phyloP scores from a whole-genome alignment of 805 yeast genomes.

The Candida corydali region DNA sequence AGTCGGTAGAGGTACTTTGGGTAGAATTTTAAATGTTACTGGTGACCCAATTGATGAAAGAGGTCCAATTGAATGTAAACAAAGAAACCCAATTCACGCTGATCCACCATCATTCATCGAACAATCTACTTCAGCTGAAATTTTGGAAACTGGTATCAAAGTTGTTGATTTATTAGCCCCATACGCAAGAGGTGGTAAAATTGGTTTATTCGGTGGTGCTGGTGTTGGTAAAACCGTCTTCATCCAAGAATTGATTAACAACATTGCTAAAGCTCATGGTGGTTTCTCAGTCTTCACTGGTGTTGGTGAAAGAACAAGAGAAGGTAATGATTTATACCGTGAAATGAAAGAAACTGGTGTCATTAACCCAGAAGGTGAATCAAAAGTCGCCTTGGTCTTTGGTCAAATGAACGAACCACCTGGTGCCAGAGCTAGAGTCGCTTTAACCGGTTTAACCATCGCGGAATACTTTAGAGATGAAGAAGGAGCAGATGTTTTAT shows the following conservation, averaged over 20 bases:
- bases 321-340: conserved; percentile 99
- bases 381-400: conserved; percentile 98
- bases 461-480: conserved; percentile 99
- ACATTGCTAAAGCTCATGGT: conserved; percentile 99
- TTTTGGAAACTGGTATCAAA: conserved; percentile 98
- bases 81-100: conserved; percentile 97
- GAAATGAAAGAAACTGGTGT: conserved; percentile 99
- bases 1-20: conserved; percentile 98
- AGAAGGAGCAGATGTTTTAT: conserved; percentile 99
- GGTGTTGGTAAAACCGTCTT: conserved; percentile 99
- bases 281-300: conserved; percentile 99
- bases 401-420: conserved; percentile 99
- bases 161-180: conserved; percentile 99
- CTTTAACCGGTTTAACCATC: conserved; percentile 98
- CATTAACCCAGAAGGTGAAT: conserved; percentile 98
- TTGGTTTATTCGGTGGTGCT: conserved; percentile 99
- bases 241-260: conserved; percentile 99
- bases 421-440: conserved; percentile 99
- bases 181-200: conserved; percentile 99
- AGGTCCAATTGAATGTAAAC: conserved; percentile 93
- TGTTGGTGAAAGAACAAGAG: conserved; percentile 99
- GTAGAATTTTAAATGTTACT: conserved; percentile 95
- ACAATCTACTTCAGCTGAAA: conserved; percentile 97
- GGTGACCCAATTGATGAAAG: conserved; percentile 99
- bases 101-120: conserved; percentile 96